Conservation (phyloP, 2,329 filamentous ascomycete species). For the Cordyceps farinosa region DNA sequence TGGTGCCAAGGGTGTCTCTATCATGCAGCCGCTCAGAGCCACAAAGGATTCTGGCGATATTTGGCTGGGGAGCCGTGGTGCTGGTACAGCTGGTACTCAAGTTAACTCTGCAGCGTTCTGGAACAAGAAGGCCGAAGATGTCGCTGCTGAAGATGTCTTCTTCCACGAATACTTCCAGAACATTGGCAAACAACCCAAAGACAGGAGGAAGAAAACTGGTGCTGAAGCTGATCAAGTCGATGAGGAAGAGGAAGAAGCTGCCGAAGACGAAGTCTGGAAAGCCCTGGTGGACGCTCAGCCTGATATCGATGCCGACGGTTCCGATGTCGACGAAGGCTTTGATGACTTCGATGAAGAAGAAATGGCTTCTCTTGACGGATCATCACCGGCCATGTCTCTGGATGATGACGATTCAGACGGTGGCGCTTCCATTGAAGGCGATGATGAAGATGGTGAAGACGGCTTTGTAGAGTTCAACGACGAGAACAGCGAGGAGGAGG, state of each 20-base stretch:
- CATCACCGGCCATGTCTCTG: conserved; percentile 32
- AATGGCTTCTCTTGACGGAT: conserved; percentile 48
- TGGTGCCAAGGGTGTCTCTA: conserved; percentile 71
- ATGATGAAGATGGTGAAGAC: conserved; percentile 34
- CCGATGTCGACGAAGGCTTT: conserved; percentile 50
- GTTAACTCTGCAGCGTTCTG: conserved; percentile 90
- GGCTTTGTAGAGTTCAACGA: conserved; percentile 41
- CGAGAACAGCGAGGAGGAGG: conserved; percentile 62
- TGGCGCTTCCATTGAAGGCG: conserved; percentile 43
- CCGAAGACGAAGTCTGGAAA: conserved; percentile 86
- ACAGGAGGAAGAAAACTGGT: conserved; percentile 53
- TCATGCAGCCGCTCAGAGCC: conserved; percentile 85
- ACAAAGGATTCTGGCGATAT: conserved; percentile 52
- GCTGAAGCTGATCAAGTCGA: conserved; percentile 48
- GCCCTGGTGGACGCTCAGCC: conserved; percentile 78
- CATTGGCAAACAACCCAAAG: conserved; percentile 59
- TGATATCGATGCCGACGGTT: conserved; percentile 54
- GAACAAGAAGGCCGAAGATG: conserved; percentile 82
- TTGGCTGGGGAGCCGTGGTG: conserved; percentile 51
- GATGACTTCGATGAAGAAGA: conserved; percentile 48
- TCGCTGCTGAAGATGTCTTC: conserved; percentile 90
- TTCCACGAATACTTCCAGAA: conserved; percentile 96
- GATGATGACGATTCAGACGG: conserved; percentile 41
- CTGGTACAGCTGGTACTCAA: conserved; percentile 34
- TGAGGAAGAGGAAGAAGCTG: conserved; percentile 57